A percentile compares a stretch with the other conserved stretches of the same genome.
These are phyloP conservation scores for Colletotrichum camelliae DNA, from an alignment of 2,329 filamentous ascomycete species.

Conservation along the genomic window DNA sequence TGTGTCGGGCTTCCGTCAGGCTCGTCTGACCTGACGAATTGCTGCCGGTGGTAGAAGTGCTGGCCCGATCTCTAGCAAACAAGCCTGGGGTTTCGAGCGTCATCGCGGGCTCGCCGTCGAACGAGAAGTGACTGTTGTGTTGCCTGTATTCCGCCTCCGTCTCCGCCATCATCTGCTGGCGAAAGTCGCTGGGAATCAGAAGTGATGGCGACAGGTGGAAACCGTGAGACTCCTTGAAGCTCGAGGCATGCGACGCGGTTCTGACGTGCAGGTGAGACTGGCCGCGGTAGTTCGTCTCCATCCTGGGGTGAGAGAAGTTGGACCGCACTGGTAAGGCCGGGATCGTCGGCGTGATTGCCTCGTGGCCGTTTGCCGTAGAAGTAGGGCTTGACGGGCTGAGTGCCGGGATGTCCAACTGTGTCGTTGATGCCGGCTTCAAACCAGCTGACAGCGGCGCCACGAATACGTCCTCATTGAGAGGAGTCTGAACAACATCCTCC, in stretches of 20 bases:
- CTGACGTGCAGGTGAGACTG: conserved; percentile 37
- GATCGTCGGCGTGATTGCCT: conserved; percentile 50
- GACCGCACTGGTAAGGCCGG: conserved; percentile 40
- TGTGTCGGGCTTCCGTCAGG: conserved; percentile 56
- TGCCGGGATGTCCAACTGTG: conserved; percentile 47
- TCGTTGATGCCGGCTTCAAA: conserved; percentile 5
- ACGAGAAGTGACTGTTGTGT: conserved; percentile 37
- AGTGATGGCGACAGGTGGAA: conserved; percentile 66
- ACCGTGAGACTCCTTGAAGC: conserved; percentile 64
- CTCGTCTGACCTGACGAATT: conserved; percentile 51
- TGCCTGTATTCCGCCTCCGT: conserved; percentile 25
- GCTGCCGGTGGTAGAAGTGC: conserved; percentile 61
- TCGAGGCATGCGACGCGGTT: conserved; percentile 53
- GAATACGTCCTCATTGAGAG: conserved; percentile 18
- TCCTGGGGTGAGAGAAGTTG: conserved; percentile 58
- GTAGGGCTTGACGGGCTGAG: conserved; percentile 55
- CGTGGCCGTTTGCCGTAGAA: conserved; percentile 44
- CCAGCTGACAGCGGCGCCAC: conserved; percentile 13
- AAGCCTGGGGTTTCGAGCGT: conserved; percentile 35
- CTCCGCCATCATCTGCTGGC: conserved; percentile 51
- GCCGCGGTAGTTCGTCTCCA: conserved; percentile 36
- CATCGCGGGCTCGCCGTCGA: conserved; percentile 38
- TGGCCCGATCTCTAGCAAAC: conserved; percentile 50
- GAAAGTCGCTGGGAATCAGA: conserved; percentile 66
- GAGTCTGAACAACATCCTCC: conserved; percentile 32